Percentiles rank a stretch among this genome's conserved stretches.
phyloP scores from a whole-genome alignment of 2,329 filamentous ascomycete genomes.

The Alternaria triticimaculans region DNA sequence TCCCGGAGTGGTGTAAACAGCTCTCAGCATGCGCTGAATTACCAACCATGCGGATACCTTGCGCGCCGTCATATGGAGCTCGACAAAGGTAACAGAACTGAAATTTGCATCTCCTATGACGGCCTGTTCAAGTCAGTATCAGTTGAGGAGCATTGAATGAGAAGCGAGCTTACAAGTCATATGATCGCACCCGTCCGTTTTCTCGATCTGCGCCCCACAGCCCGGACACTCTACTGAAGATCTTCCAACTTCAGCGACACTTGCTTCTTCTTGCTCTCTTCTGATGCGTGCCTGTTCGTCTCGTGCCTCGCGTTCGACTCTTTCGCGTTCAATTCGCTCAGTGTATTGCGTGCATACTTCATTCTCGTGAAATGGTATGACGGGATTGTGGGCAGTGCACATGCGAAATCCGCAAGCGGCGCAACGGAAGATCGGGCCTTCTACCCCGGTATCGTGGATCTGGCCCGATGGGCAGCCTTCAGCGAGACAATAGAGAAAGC shows the following conservation, averaged over 20 bases:
- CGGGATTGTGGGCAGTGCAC: too few species aligned
- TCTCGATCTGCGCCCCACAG: neutral
- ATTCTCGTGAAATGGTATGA: slow-evolving; percentile 11
- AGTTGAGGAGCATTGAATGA: too few species aligned
- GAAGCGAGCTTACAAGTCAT: neutral
- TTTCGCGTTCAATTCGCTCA: neutral
- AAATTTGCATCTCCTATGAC: neutral
- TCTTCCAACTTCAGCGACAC: neutral
- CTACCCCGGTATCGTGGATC: too few species aligned
- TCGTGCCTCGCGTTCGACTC: neutral
- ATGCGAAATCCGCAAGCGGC: too few species aligned
- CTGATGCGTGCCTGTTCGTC: neutral
- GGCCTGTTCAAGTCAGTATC: neutral
- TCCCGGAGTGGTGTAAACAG: neutral
- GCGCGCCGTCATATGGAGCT: neutral
- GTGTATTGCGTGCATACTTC: slow-evolving; percentile 4
- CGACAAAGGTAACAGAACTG: slow-evolving; percentile 1
- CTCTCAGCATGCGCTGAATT: neutral
- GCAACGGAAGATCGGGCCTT: too few species aligned
- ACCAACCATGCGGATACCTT: neutral
- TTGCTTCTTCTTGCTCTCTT: neutral
- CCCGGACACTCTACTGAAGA: neutral
- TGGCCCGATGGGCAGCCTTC: too few species aligned
- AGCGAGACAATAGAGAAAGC: too few species aligned
- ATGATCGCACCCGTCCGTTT: neutral